Evolutionary conservation across 225 moss, liverwort and hornwort genomes (phyloP).

Genomic region (Anthoceros angustus): DNA sequence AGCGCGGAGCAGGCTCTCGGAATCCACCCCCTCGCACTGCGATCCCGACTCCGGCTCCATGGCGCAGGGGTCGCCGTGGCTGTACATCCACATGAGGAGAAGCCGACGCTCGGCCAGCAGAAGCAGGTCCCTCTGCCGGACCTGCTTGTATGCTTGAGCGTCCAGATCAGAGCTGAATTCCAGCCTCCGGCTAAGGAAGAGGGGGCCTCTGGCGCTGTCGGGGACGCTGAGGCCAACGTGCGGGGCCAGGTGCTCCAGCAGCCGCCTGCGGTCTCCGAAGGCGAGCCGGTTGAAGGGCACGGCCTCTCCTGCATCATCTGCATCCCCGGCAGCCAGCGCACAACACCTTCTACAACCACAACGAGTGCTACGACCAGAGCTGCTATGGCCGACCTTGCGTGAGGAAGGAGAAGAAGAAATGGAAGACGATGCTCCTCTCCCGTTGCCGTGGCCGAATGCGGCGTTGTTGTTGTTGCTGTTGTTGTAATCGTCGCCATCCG

Average conservation of each 20-base stretch:
- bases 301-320: conserved; percentile 16
- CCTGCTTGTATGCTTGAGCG: background rate
- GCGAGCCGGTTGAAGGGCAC: conserved; percentile 29
- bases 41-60: conserved; percentile 8
- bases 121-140: conserved; percentile 8
- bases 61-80: conserved; percentile 10
- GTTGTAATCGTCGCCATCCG: conserved; percentile 16
- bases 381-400: too few species aligned
- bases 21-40: conserved; percentile 16
- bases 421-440: too few species aligned
- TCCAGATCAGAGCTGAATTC: background rate
- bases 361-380: too few species aligned
- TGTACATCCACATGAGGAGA: conserved; percentile 28
- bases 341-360: too few species aligned
- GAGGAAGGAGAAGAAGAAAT: too few species aligned
- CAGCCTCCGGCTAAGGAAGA: conserved; percentile 15
- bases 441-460: too few species aligned
- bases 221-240: conserved; percentile 25
- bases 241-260: conserved; percentile 30
- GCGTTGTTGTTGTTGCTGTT: too few species aligned
- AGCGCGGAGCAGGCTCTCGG: conserved; percentile 18
- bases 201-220: conserved; percentile 19
- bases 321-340: conserved; percentile 9
- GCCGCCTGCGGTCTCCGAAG: conserved; percentile 39
- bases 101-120: conserved; percentile 27